A percentile compares a stretch with the other conserved stretches of the same genome.
Conservation (phyloP, 305 asterid species). For the Solanum hybrid region DNA sequence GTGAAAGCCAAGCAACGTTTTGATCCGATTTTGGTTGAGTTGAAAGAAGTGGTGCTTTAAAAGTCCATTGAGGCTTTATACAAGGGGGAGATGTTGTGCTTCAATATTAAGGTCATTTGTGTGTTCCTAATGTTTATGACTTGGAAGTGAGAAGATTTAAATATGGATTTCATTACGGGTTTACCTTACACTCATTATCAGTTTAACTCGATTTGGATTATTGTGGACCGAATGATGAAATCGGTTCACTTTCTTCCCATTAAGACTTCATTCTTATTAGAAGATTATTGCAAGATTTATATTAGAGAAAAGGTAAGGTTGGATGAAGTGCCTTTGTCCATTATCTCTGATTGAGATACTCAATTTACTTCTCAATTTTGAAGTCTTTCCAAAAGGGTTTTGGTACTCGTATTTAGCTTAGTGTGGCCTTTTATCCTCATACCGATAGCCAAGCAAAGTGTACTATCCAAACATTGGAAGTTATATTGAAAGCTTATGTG, state of each 20-base stretch:
- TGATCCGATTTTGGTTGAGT: too few species aligned
- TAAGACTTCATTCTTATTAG: background rate
- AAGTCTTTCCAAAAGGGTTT: background rate
- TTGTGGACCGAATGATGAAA: background rate
- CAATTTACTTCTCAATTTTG: background rate
- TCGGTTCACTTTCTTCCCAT: background rate
- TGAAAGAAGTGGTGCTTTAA: too few species aligned
- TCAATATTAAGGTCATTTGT: background rate
- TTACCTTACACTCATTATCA: background rate
- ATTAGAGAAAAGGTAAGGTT: background rate
- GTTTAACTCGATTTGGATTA: background rate
- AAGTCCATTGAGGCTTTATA: background rate
- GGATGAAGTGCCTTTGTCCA: background rate
- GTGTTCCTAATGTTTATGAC: background rate
- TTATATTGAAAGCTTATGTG: background rate
- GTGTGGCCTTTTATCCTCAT: background rate
- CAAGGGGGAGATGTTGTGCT: background rate
- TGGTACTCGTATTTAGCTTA: background rate
- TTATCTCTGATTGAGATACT: background rate
- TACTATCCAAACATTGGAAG: background rate
- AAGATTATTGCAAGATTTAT: background rate
- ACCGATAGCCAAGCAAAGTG: background rate
- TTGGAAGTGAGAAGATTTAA: background rate
- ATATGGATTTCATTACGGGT: background rate
- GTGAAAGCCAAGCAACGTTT: background rate